Conservation (phyloP, 78 protist species). For the Dictyostelium capitatum region DNA sequence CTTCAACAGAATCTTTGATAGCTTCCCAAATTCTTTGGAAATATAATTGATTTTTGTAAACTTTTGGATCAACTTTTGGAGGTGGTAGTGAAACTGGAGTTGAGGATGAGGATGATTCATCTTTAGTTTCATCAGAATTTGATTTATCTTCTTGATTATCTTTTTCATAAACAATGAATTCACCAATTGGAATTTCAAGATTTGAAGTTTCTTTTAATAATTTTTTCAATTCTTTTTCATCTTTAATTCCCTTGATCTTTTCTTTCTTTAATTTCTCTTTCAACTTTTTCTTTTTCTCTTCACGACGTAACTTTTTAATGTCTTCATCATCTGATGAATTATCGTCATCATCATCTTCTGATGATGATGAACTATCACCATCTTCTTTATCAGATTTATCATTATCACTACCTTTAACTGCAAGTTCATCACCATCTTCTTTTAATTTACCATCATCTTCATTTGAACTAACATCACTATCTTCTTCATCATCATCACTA, state of each 20-base stretch:
- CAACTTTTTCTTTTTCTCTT: neutral
- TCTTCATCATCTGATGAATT: conserved; percentile 16
- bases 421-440: neutral
- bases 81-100: neutral
- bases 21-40: conserved; percentile 33
- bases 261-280: neutral
- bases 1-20: neutral
- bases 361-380: neutral
- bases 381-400: neutral
- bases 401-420: neutral
- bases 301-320: neutral
- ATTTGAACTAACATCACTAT: neutral
- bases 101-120: neutral
- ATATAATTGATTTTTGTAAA: neutral
- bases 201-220: neutral
- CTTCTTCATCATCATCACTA: conserved; percentile 14
- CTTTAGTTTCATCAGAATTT: neutral
- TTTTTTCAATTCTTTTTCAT: neutral
- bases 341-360: neutral
- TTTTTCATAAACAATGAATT: neutral
- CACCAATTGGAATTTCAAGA: neutral
- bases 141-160: neutral
- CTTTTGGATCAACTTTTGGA: neutral
- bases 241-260: neutral
- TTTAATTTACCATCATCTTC: neutral